These are phyloP conservation scores for Naganishia vishniacii DNA, from an alignment of 768 basidiomycete species.

Conservation along the genomic window DNA sequence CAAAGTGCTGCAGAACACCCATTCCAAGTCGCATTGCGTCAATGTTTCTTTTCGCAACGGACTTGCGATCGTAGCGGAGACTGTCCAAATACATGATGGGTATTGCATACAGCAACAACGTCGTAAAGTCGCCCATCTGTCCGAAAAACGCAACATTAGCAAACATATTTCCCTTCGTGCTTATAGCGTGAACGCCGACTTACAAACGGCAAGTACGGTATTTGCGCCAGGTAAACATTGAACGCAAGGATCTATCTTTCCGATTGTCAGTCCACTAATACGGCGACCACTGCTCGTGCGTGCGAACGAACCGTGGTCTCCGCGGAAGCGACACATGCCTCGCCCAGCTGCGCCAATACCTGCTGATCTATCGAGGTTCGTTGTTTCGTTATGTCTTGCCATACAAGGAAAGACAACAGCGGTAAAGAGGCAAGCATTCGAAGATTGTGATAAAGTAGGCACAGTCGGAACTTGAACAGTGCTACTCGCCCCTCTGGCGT, in stretches of 20 bases:
- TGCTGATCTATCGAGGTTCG: not conserved
- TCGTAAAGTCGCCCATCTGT: constrained; percentile 21
- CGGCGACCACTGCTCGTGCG: not conserved
- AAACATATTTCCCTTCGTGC: no score
- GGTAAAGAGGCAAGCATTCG: constrained; percentile 22
- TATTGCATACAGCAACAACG: constrained; percentile 19
- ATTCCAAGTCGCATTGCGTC: not conserved
- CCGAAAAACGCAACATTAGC: not conserved
- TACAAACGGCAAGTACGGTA: constrained; percentile 22
- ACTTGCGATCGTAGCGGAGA: constrained; percentile 1
- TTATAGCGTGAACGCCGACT: not conserved
- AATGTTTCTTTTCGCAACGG: not conserved
- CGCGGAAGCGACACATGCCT: constrained; percentile 12
- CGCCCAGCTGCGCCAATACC: not conserved
- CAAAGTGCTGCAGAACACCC: constrained; percentile 18
- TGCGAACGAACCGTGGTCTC: not conserved
- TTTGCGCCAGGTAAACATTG: not conserved
- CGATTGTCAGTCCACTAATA: not conserved
- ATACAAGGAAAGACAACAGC: constrained; percentile 9
- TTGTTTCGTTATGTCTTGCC: constrained; percentile 7
- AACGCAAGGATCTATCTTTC: constrained; percentile 13
- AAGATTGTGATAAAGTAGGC: constrained; percentile 19
- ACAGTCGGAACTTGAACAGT: constrained; percentile 15
- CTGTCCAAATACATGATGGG: constrained; percentile 23
- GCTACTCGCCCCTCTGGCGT: constrained; percentile 11